Evolutionary conservation across 768 basidiomycete genomes (phyloP), one percentile per base, ranked within the genome.

Genomic region (Podaxis sp.): DNA sequence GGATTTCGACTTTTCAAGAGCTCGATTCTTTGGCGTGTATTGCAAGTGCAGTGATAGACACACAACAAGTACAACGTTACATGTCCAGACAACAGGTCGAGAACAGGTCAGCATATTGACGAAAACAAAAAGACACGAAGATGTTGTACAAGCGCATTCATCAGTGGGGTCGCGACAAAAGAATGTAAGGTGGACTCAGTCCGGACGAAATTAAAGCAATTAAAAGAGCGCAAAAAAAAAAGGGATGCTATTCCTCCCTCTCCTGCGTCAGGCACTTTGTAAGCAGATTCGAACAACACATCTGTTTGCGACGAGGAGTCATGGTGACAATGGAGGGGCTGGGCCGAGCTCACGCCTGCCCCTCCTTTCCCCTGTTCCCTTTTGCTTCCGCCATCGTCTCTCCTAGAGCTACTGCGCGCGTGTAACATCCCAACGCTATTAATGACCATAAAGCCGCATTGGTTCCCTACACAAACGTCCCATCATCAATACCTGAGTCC

Each of bases 371-470:
- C 75, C 79, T 82, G 68, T 88, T 85, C 64, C 74, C 78, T 70
- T 86, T 87, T 46, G 84, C 83, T 63, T 82, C 87, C 58, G 76
- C 79, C 77, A 91, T 88, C 57, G 69, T 76, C 75, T 95, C 93
- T 68, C 87, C 89, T 18, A 82, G 77, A 62, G 80, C 71, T 44
- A 86, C 75, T 11, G 91, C 90, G 58, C 86, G 82, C 13, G 73
- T 72, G 67, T 93, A 96, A 68, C 86, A 86, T 58, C 79, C 63
- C 25, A 82, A 77, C 16, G 91, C 89, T 67, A 93, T 81, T 53
- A 91, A 68, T 23, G 90, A 92, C 80, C 86, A 97, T 53, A 95
- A 72, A 11, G 88, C 86, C 27, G 85, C 88, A 68, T 93, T 93
- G 36, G 90, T 90, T 46, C 93, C 93, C 91, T 95, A 61, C 13